Conservation (phyloP, 345 rosid genomes). For the Dipteronia sinensis region DNA sequence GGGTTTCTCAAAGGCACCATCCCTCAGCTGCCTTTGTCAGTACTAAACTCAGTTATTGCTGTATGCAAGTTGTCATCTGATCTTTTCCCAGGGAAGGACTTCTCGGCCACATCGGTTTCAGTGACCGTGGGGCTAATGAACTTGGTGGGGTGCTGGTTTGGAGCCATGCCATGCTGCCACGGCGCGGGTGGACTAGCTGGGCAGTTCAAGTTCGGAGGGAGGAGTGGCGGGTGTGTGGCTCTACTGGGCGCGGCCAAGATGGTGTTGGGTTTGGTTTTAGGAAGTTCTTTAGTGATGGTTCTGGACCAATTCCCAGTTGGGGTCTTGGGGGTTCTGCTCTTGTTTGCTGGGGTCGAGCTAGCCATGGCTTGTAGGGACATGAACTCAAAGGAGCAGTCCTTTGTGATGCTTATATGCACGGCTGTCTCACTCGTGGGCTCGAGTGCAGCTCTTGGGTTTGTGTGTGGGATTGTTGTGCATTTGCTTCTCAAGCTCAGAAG, state of each 20-base stretch:
- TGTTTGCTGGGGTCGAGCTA: constrained; percentile 80
- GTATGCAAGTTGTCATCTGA: constrained; percentile 79
- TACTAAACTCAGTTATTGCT: constrained; percentile 82
- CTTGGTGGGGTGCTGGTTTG: constrained; percentile 86
- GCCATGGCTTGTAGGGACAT: constrained; percentile 83
- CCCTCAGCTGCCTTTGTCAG: constrained; percentile 78
- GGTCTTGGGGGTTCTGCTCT: constrained; percentile 63
- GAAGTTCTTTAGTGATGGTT: constrained; percentile 66
- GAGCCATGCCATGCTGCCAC: constrained; percentile 90
- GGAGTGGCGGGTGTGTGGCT: constrained; percentile 86
- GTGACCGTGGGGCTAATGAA: constrained; percentile 81
- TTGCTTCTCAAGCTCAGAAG: constrained; percentile 55
- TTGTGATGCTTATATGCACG: constrained; percentile 72
- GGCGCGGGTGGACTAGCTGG: constrained; percentile 92
- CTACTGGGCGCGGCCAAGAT: constrained; percentile 64
- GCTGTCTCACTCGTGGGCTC: constrained; percentile 73
- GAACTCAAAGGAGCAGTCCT: constrained; percentile 69
- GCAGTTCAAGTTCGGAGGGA: constrained; percentile 87
- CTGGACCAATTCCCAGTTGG: constrained; percentile 78
- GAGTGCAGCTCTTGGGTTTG: constrained; percentile 80
- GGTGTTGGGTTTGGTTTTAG: constrained; percentile 64
- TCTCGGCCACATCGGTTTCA: constrained; percentile 68
- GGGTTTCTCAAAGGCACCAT: constrained; percentile 82
- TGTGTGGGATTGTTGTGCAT: constrained; percentile 60
- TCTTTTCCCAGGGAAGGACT: constrained; percentile 72